A percentile compares a stretch with the other conserved stretches of the same genome.
phyloP scores from a whole-genome alignment of 805 yeast genomes.

The Lachancea fermentati region DNA sequence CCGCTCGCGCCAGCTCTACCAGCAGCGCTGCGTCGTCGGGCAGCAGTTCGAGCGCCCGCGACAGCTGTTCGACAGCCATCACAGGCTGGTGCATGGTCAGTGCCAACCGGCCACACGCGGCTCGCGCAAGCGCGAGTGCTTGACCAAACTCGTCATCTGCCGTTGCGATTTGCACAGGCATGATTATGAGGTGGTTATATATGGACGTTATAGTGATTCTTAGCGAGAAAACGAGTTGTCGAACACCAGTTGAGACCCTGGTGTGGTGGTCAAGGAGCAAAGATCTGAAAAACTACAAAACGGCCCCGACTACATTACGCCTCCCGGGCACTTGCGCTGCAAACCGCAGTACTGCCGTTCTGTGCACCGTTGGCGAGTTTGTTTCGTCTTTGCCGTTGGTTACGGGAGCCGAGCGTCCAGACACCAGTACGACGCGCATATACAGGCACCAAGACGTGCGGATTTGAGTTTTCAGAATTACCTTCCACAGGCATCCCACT shows the following conservation, averaged over 20 bases:
- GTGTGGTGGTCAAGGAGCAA: no score
- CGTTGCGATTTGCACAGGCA: conserved; percentile 1
- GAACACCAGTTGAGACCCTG: no score
- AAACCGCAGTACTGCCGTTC: neutral
- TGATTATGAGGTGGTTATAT: no score
- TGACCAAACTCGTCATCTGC: conserved; percentile 3
- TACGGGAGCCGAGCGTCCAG: neutral
- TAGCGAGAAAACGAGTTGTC: neutral
- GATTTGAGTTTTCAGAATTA: neutral
- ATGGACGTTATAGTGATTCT: no score
- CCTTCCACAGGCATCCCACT: no score
- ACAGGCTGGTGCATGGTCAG: conserved; percentile 17
- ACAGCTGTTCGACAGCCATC: conserved; percentile 15
- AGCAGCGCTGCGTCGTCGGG: conserved; percentile 3
- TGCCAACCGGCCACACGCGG: conserved; percentile 21
- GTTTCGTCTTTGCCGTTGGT: neutral
- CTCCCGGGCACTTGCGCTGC: neutral
- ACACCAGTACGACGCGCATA: neutral
- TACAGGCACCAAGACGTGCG: neutral
- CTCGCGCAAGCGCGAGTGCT: conserved; percentile 3
- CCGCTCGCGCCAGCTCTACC: conserved; percentile 7
- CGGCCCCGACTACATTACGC: neutral
- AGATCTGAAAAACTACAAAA: no score
- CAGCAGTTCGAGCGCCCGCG: conserved; percentile 12
- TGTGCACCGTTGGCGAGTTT: neutral